Conservation (phyloP, 1,284 basidiomycete species). For the Ustilago cynodontis region DNA sequence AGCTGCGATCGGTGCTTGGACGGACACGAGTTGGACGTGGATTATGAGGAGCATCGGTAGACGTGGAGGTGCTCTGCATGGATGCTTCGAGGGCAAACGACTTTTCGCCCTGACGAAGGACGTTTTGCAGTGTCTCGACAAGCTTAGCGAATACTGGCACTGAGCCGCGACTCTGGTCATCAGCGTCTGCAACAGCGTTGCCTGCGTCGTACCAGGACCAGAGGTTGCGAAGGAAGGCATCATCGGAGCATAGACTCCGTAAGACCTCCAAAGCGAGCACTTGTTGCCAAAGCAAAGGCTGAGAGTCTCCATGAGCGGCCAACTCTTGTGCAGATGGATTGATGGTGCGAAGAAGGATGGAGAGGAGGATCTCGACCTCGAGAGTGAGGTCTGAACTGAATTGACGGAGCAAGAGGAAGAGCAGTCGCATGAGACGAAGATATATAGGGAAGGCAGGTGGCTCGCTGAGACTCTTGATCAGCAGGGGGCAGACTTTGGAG, state of each 20-base stretch:
- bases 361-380: slow-evolving; percentile 68
- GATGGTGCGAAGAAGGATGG: slow-evolving; percentile 59
- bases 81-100: slow-evolving; percentile 38
- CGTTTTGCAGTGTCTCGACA: slow-evolving; percentile 48
- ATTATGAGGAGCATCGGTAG: slow-evolving; percentile 22
- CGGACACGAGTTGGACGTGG: slow-evolving; percentile 32
- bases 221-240: slow-evolving; percentile 59
- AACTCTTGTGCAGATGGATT: slow-evolving; percentile 35
- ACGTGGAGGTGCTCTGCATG: slow-evolving; percentile 24
- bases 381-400: slow-evolving; percentile 79
- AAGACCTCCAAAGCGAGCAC: slow-evolving; percentile 66
- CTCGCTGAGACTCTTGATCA: slow-evolving; percentile 81
- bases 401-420: slow-evolving; percentile 91
- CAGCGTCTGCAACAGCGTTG: slow-evolving; percentile 1
- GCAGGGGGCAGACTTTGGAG: slow-evolving; percentile 88
- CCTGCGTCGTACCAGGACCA: slow-evolving; percentile 63
- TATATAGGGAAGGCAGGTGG: slow-evolving; percentile 87
- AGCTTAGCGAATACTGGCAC: slow-evolving; percentile 57
- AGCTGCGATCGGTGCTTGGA: slow-evolving; percentile 46
- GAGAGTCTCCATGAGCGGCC: slow-evolving; percentile 37
- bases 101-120: slow-evolving; percentile 40
- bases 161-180: slow-evolving; percentile 17
- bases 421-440: slow-evolving; percentile 88
- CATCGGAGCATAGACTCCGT: slow-evolving; percentile 62
- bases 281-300: slow-evolving; percentile 59